phyloP scores from a whole-genome alignment of 345 rosid genomes.

The Lagerstroemia speciosa region DNA sequence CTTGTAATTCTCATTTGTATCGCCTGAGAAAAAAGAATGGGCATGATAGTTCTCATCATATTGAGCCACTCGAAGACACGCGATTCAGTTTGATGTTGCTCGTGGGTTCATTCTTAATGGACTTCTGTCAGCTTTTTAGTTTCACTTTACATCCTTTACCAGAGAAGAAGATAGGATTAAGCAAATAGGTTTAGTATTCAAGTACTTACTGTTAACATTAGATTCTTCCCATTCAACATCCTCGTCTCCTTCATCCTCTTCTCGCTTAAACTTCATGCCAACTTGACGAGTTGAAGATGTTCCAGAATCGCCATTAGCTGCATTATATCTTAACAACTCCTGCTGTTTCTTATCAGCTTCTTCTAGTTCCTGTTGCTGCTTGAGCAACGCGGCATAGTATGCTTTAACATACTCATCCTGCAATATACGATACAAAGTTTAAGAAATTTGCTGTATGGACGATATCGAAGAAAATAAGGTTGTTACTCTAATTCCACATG shows the following conservation, averaged over 20 bases:
- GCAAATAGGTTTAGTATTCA: not conserved
- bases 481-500: slow-evolving; percentile 1
- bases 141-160: too few species aligned
- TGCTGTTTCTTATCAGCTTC: slow-evolving; percentile 37
- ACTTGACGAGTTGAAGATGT: slow-evolving; percentile 48
- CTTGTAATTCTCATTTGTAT: slow-evolving; percentile 40
- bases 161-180: too few species aligned
- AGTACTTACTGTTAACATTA: slow-evolving; percentile 40
- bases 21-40: slow-evolving; percentile 32
- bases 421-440: not conserved
- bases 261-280: slow-evolving; percentile 65
- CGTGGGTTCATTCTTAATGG: too few species aligned
- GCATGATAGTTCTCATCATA: not conserved
- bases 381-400: slow-evolving; percentile 53
- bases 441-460: not conserved
- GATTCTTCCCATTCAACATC: slow-evolving; percentile 65
- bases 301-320: slow-evolving; percentile 22
- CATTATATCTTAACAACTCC: slow-evolving; percentile 21
- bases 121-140: too few species aligned
- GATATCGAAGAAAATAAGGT: not conserved
- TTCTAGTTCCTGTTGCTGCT: slow-evolving; percentile 51
- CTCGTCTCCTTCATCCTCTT: slow-evolving; percentile 55
- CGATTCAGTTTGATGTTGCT: not conserved
- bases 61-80: too few species aligned
- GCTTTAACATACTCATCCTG: slow-evolving; percentile 85